phyloP scores from a whole-genome alignment of 2,329 filamentous ascomycete genomes.

The Trichoderma afroharzianum region DNA sequence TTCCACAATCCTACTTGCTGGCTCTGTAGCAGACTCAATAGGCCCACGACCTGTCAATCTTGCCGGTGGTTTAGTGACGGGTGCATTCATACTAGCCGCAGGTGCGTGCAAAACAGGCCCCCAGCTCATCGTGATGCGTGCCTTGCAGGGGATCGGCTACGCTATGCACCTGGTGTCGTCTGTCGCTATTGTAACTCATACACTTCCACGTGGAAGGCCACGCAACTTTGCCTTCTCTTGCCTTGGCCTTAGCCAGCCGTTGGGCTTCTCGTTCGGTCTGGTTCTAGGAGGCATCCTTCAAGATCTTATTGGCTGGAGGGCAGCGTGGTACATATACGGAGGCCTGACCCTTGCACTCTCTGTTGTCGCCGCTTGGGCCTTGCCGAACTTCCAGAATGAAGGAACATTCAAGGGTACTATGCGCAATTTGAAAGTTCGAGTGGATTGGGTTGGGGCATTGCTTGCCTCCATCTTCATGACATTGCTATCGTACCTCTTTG shows the following conservation, averaged over 20 bases:
- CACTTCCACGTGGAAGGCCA: not conserved
- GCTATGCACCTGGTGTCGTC: not conserved
- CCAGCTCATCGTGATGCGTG: not conserved
- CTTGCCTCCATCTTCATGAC: not conserved
- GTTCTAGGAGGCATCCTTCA: not conserved
- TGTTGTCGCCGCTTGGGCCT: not conserved
- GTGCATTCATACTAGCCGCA: not conserved
- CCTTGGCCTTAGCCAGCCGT: not conserved
- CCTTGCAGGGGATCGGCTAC: not conserved
- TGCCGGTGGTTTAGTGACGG: not conserved
- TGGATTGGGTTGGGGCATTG: not conserved
- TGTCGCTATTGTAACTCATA: not conserved
- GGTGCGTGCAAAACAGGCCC: not conserved
- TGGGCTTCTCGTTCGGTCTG: not conserved
- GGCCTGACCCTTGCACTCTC: not conserved
- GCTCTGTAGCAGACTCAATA: not conserved
- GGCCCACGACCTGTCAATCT: not conserved
- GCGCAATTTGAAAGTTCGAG: not conserved
- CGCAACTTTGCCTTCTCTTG: not conserved
- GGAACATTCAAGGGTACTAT: not conserved
- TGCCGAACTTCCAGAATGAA: not conserved
- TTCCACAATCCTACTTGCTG: not conserved
- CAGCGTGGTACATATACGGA: not conserved
- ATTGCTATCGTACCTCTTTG: not conserved
- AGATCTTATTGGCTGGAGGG: not conserved